Percentiles rank a stretch among this genome's conserved stretches.
Evolutionary conservation across 202 grass and related monocot species (phyloP).

Genomic region (Setaria viridis): DNA sequence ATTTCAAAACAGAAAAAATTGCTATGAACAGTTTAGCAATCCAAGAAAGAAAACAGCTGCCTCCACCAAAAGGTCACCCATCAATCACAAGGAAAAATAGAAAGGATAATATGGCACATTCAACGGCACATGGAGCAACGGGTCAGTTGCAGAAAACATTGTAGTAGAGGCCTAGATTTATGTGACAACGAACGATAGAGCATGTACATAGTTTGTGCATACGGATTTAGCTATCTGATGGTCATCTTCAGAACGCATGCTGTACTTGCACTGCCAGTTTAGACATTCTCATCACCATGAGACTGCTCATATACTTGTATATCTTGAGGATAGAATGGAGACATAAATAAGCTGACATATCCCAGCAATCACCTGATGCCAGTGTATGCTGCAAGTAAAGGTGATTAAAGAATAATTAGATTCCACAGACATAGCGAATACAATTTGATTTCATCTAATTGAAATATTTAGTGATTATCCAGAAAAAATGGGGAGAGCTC

Average conservation of each 20-base stretch:
- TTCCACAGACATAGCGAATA: constrained; percentile 14
- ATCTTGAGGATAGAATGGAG: constrained; percentile 51
- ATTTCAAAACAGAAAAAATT: not conserved
- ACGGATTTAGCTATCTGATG: constrained; percentile 37
- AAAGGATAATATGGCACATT: constrained; percentile 26
- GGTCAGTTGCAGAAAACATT: not conserved
- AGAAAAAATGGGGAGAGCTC: not conserved
- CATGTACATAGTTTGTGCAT: constrained; percentile 10
- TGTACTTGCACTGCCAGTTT: constrained; percentile 53
- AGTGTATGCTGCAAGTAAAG: constrained; percentile 54
- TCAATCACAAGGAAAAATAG: constrained; percentile 9
- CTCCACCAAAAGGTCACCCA: not conserved
- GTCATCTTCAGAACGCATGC: constrained; percentile 30
- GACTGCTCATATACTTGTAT: constrained; percentile 45
- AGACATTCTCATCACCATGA: constrained; percentile 45
- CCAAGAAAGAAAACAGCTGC: not conserved
- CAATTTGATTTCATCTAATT: not conserved
- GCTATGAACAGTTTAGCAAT: not conserved
- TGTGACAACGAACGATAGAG: not conserved
- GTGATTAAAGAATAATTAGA: constrained; percentile 11
- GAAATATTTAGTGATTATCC: not conserved
- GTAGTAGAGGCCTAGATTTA: not conserved
- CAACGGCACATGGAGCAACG: constrained; percentile 12
- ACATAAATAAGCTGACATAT: constrained; percentile 48
- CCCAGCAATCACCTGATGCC: constrained; percentile 47